Evolutionary conservation across 1,284 basidiomycete genomes (phyloP), one percentile per base, ranked within the genome.

Genomic region (Schizophyllum amplum): DNA sequence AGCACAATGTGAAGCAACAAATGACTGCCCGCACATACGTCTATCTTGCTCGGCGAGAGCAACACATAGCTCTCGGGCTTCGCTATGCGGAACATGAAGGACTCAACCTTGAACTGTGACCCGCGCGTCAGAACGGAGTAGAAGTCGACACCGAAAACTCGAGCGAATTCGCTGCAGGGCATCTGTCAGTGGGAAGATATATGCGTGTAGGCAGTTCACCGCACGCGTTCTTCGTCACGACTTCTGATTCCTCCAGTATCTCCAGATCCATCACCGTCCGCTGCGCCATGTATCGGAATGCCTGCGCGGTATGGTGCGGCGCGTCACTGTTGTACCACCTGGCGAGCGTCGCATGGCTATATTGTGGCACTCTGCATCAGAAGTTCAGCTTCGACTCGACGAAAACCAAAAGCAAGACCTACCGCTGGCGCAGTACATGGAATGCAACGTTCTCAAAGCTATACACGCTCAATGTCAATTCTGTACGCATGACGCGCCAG

Each of bases 21-120:
- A n/a, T n/a, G 3, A 2, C 2, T 24, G 21, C n/a, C 5, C 20
- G 25, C 25, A 74, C 82, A 61, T 60, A 93, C 92, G 68, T 95
- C 89, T 59, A 80, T 76, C 69, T 85, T 89, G 61, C 85, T 94
- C 0, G 94, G 94, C 1, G 94, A 95, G 23, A 94, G 73, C 5
- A 98, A 74, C 47, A 97, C 82, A 64, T 93, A 94, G 63, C 83
- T 92, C 68, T 98, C 96, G 0, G 95, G 94, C 72, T 99, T 99
- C n/a, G 93, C 92, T 53, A 99, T 94, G 23, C 94, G 86, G 69
- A 97, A 94, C 87, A 99, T 89, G 73, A 99, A 96, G 0, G 94
- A 94, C 74, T 99, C 96, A 21, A 99, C 96, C 73, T 98, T 98
- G 78, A 94, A 98, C 65, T 99, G 96, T 1, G 93, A 96, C 1